A percentile compares a stretch with the other conserved stretches of the same genome.
These are phyloP conservation scores for Boletus pseudopeckii DNA, from an alignment of 768 basidiomycete species.

Conservation along the genomic window DNA sequence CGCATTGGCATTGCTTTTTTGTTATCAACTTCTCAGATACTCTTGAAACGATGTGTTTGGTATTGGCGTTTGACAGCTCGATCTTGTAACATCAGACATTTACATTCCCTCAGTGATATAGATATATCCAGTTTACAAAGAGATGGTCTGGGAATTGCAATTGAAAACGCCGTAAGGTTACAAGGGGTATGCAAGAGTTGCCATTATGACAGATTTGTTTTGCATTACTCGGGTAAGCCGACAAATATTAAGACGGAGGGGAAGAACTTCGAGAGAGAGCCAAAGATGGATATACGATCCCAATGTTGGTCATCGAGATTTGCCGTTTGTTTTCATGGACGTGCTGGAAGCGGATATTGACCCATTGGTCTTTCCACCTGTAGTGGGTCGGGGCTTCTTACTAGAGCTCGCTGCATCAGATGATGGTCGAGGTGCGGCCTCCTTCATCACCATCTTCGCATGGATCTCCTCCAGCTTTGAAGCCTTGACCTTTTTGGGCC, in stretches of 20 bases:
- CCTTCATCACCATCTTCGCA: conserved; percentile 93
- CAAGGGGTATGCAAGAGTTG: conserved; percentile 17
- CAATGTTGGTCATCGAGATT: conserved; percentile 48
- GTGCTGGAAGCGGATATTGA: conserved; percentile 41
- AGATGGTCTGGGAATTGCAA: conserved; percentile 14
- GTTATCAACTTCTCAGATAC: conserved; percentile 1
- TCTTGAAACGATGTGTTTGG: conserved; percentile 10
- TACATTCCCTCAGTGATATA: conserved; percentile 13
- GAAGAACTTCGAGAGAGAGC: conserved; percentile 19
- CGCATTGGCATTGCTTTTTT: background rate
- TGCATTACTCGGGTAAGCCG: conserved; percentile 22
- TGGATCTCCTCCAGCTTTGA: conserved; percentile 93
- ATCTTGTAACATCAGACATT: conserved; percentile 23
- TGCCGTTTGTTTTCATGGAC: conserved; percentile 56
- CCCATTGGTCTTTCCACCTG: conserved; percentile 51
- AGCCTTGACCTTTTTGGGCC: conserved; percentile 96
- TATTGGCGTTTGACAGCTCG: conserved; percentile 6
- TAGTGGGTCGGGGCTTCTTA: conserved; percentile 60
- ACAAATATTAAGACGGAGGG: conserved; percentile 21
- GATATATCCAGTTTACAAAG: conserved; percentile 12
- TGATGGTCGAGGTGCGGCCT: conserved; percentile 60
- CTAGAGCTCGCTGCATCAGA: conserved; percentile 42
- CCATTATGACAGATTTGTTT: conserved; percentile 30
- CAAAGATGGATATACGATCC: conserved; percentile 17
- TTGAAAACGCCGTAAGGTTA: conserved; percentile 22